Evolutionary conservation across 192 early-diverging fungal genomes (phyloP).

Genomic region (Oehlia diaphana): DNA sequence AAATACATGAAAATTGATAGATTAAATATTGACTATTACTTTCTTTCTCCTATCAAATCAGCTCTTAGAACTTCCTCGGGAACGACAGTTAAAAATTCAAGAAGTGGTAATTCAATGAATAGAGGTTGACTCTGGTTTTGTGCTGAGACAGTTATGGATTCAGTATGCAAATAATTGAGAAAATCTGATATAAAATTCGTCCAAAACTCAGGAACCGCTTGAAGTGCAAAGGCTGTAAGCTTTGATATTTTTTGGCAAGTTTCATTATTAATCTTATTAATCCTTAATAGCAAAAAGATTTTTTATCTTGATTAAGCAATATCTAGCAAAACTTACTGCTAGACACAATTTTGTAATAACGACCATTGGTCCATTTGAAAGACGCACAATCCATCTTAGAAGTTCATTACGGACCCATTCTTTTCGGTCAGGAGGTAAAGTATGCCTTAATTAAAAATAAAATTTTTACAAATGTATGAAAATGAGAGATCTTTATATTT

Average conservation of each 20-base stretch:
- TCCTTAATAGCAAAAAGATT: neutral
- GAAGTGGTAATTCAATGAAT: conserved; percentile 37
- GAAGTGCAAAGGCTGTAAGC: conserved; percentile 52
- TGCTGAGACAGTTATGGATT: conserved; percentile 19
- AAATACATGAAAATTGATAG: neutral
- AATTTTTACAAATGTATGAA: neutral
- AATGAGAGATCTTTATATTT: neutral
- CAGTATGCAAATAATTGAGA: conserved; percentile 39
- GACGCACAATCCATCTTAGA: conserved; percentile 46
- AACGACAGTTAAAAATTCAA: conserved; percentile 56
- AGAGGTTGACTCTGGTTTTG: conserved; percentile 5
- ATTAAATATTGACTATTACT: conserved; percentile 34
- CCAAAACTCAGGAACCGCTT: conserved; percentile 51
- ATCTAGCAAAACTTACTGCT: conserved; percentile 42
- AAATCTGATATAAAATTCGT: conserved; percentile 47
- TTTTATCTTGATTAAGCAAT: neutral
- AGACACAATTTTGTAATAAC: conserved; percentile 55
- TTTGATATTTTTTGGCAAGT: conserved; percentile 23
- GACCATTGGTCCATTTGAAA: conserved; percentile 46
- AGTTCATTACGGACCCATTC: conserved; percentile 55
- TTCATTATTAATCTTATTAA: neutral
- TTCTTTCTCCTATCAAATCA: conserved; percentile 45
- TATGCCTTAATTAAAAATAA: conserved; percentile 39
- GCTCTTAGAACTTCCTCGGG: conserved; percentile 55
- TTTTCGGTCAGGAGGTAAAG: conserved; percentile 49